Evolutionary conservation across 176 grass and related monocot species (phyloP), one percentile per base, ranked within the genome.

Genomic region (Dendrocalamus sinicus): DNA sequence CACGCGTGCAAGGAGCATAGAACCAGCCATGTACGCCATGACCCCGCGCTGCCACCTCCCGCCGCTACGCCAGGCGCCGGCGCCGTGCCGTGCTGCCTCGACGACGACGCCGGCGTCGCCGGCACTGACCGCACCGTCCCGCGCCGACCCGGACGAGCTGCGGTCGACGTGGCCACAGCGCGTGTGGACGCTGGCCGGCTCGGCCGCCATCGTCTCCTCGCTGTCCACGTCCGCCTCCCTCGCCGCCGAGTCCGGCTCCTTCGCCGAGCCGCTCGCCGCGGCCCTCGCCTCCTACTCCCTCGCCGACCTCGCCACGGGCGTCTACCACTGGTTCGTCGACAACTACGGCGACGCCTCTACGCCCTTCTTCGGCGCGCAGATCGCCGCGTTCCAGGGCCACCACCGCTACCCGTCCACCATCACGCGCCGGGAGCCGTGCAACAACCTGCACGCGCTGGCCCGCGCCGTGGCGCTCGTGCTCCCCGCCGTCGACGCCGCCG

Each of bases 241-340:
- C 55, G 32, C 88, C 22, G 9, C 63, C 2, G 45, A 64, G 22
- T 58, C 90, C n/a, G 65, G 60, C 52, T 68, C 91, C n/a, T 57
- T 86, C 53, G 37, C 76, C 19, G 86, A 70, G 71, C 75, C 88
- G 8, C 17, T 89, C 0, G 79, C 85, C 22, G 87, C 89, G 0
- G 76, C 83, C 30, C 4, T 85, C 12, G 72, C 88, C 48, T 89
- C 93, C 0, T 98, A 98, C 88, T 68, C 92, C 37, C 57, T 95
- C 68, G 89, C 95, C 32, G 95, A 98, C 88, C 93, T 98, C 35
- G 88, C 83, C 43, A 85, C 83, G 26, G 95, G 95, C 22, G n/a
- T 95, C 41, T 98, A 95, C 78, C 93, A 98, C 90, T 98, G 95
- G 95, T 55, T 87, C 55, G 83, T 98, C 62, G 93, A 98, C 91